phyloP scores from a whole-genome alignment of 2,329 filamentous ascomycete genomes.

The Xylaria sp. region DNA sequence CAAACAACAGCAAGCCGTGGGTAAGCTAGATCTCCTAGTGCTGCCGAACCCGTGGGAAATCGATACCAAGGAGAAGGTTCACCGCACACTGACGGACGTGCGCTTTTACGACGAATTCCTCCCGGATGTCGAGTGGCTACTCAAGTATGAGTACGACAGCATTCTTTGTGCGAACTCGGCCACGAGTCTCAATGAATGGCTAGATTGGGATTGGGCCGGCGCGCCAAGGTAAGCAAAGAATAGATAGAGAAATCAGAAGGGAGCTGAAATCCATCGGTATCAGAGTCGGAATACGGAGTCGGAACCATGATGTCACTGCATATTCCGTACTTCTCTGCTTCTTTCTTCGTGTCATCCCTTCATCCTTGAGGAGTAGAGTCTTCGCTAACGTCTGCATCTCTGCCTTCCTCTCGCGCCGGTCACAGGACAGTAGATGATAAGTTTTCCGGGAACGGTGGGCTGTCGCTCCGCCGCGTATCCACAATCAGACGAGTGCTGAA shows the following conservation, averaged over 20 bases:
- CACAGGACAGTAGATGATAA: slow-evolving; percentile 36
- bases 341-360: background rate
- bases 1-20: slow-evolving; percentile 44
- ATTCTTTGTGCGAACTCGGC: slow-evolving; percentile 51
- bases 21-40: slow-evolving; percentile 47
- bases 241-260: slow-evolving; percentile 11
- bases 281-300: background rate
- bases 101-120: slow-evolving; percentile 50
- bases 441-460: slow-evolving; percentile 49
- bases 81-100: slow-evolving; percentile 44
- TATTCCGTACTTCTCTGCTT: background rate
- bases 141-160: slow-evolving; percentile 52
- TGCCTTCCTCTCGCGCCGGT: background rate
- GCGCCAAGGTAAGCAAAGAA: slow-evolving; percentile 38
- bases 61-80: slow-evolving; percentile 43
- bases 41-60: slow-evolving; percentile 46
- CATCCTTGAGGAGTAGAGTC: background rate
- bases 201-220: slow-evolving; percentile 51
- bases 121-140: slow-evolving; percentile 47
- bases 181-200: slow-evolving; percentile 48
- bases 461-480: slow-evolving; percentile 49
- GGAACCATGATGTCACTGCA: background rate
- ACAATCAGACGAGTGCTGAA: slow-evolving; percentile 44
- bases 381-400: background rate
- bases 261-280: background rate